Conservation (phyloP, 2,329 filamentous ascomycete species). For the Ophiobolus disseminans region DNA sequence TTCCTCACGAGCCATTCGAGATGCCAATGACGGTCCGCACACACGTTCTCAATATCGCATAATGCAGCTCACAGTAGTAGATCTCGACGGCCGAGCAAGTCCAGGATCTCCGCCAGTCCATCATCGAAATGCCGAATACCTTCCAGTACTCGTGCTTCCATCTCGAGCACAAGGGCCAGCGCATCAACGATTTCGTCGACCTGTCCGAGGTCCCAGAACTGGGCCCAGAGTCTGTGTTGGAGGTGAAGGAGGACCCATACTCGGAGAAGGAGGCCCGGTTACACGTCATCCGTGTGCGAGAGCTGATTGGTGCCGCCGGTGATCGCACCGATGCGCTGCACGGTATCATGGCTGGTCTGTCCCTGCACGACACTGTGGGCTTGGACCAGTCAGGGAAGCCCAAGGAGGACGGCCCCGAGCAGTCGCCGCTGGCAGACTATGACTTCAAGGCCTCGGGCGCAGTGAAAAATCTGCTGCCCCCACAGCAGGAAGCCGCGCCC, state of each 20-base stretch:
- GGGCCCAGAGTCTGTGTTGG: slow-evolving; percentile 76
- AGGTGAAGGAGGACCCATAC: slow-evolving; percentile 90
- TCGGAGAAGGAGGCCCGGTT: slow-evolving; percentile 98
- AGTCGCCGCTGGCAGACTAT: slow-evolving; percentile 67
- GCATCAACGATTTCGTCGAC: slow-evolving; percentile 94
- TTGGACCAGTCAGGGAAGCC: slow-evolving; percentile 44
- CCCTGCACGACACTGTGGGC: slow-evolving; percentile 82
- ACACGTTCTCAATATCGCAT: slow-evolving; percentile 23
- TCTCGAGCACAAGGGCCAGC: slow-evolving; percentile 85
- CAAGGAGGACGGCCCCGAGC: slow-evolving; percentile 40
- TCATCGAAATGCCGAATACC: slow-evolving; percentile 90
- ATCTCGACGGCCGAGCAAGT: slow-evolving; percentile 94
- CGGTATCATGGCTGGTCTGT: slow-evolving; percentile 83
- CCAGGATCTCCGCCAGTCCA: slow-evolving; percentile 94
- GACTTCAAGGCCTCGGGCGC: slow-evolving; percentile 75
- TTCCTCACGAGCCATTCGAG: slow-evolving; percentile 79
- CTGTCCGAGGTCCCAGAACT: slow-evolving; percentile 87
- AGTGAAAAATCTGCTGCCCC: slow-evolving; percentile 75
- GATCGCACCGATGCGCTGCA: slow-evolving; percentile 86
- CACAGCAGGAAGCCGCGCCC: slow-evolving; percentile 69
- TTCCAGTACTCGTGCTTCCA: slow-evolving; percentile 99
- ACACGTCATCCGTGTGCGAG: slow-evolving; percentile 88
- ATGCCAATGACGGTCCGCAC: slow-evolving; percentile 79
- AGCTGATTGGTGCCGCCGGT: slow-evolving; percentile 90
- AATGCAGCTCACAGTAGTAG: slow-evolving; percentile 56